A percentile compares a stretch with the other conserved stretches of the same genome.
Conservation (phyloP, 176 grass and related monocot genomes). For the Aegilops umbellulata region DNA sequence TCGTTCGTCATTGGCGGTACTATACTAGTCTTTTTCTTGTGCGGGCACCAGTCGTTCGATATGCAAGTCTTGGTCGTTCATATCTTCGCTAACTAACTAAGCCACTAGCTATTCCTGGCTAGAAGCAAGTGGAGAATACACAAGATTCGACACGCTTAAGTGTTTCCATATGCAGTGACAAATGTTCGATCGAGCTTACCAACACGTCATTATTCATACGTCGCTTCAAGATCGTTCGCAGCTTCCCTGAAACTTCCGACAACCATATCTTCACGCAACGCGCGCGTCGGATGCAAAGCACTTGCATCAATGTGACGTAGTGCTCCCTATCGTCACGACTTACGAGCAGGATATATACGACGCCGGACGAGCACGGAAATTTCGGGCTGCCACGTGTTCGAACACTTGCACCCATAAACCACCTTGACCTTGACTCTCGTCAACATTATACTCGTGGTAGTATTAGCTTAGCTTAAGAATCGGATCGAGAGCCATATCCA, state of each 20-base stretch:
- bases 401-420: too few relatives aligned
- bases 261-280: neutral
- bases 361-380: neutral
- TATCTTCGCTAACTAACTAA: neutral
- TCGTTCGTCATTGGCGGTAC: neutral
- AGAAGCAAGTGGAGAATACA: neutral
- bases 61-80: neutral
- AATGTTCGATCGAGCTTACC: neutral
- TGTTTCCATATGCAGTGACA: neutral
- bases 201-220: neutral
- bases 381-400: neutral
- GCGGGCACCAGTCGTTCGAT: too few relatives aligned
- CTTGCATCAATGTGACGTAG: neutral
- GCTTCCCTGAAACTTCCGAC: slow-evolving; percentile 10
- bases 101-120: neutral
- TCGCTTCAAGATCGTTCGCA: neutral
- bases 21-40: too few relatives aligned
- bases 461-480: too few relatives aligned
- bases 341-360: neutral
- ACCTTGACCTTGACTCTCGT: neutral
- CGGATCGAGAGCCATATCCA: neutral
- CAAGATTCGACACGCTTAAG: neutral
- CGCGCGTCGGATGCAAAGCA: neutral
- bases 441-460: neutral
- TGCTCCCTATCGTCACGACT: neutral